Conservation (phyloP, 116 monocot genomes). For the Zostera marina region DNA sequence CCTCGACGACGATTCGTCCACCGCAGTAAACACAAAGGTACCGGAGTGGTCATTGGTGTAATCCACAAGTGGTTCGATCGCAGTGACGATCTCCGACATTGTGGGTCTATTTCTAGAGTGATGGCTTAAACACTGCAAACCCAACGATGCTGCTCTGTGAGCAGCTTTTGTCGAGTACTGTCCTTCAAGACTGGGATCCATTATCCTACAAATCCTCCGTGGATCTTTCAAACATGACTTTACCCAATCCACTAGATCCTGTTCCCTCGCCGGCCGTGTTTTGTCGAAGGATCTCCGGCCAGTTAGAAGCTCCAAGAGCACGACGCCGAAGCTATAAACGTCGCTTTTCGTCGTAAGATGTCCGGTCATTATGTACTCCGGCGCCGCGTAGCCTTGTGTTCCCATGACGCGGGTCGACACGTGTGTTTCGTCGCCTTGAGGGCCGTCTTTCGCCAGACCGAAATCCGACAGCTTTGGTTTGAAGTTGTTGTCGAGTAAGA, state of each 20-base stretch:
- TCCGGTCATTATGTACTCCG: conserved; percentile 23
- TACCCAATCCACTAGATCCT: conserved; percentile 81
- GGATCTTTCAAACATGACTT: conserved; percentile 42
- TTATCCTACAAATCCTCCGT: conserved; percentile 32
- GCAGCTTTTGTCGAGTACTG: conserved; percentile 52
- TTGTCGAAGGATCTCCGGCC: conserved; percentile 63
- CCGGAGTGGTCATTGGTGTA: not conserved
- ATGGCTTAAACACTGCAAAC: conserved; percentile 47
- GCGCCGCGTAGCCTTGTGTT: conserved; percentile 38
- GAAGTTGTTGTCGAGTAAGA: conserved; percentile 61
- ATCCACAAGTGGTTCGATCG: conserved; percentile 37
- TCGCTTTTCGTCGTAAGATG: conserved; percentile 12
- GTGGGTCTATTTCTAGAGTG: conserved; percentile 46
- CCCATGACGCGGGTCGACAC: conserved; percentile 42
- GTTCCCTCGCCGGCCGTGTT: conserved; percentile 48
- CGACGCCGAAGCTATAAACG: conserved; percentile 11
- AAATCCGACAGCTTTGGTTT: conserved; percentile 64
- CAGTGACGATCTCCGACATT: conserved; percentile 47
- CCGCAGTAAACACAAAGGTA: conserved; percentile 10
- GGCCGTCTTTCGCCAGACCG: conserved; percentile 67
- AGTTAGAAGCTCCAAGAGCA: conserved; percentile 55
- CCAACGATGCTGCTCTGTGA: conserved; percentile 40
- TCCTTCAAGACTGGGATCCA: conserved; percentile 46
- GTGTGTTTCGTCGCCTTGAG: conserved; percentile 43
- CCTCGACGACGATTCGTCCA: not conserved